Evolutionary conservation across 1,284 basidiomycete species (phyloP), one percentile per base, ranked within the genome.

Genomic region (Puccinia triticina): DNA sequence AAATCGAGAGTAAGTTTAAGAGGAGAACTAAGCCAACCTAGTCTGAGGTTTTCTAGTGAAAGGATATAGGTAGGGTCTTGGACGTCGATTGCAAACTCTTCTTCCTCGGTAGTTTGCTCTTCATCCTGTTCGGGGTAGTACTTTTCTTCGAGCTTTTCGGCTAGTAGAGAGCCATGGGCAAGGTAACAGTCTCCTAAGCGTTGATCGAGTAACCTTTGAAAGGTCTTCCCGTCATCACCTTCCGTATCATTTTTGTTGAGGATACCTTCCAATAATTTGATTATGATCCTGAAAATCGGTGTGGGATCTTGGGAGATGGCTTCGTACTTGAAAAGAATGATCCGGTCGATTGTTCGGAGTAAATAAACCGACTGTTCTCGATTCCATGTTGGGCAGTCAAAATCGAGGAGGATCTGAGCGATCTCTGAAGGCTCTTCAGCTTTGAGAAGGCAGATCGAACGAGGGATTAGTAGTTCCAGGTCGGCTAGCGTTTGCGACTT

Each of bases 271-370:
- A 75, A 59, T 14, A 50, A 59, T 57, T 75, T 57, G 55, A 75
- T 59, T 7, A 75, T 23, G 55, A 53, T 75, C 34, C 34, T 75
- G 72, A 75, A 75, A 48, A 75, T 40, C 21, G 72, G 72, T 1
- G 72, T 75, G 18, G 72, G 72, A 21, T 75, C 72, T 75, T 57
- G 72, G 11, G 48, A 75, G 72, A 75, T 14, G 8, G 32, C n/a
- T 14, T 50, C 53, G 32, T 50, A 57, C 53, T 75, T 57, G 50
- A 75, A 53, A 37, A 75, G 72, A n/a, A 57, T 59, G n/a, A 75
- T 53, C 11, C 72, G 72, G 53, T 75, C 72, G 53, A 75, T 75
- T 2, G 72, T 75, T 23, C 72, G 72, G 29, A 75, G 72, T 8
- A 75, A 34, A 57, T 75, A 75, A 34, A 40, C 23, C 10, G 69